Evolutionary conservation across 306 rosid species (phyloP), one percentile per base, ranked within the genome.

Genomic region (Malus sylvestris): DNA sequence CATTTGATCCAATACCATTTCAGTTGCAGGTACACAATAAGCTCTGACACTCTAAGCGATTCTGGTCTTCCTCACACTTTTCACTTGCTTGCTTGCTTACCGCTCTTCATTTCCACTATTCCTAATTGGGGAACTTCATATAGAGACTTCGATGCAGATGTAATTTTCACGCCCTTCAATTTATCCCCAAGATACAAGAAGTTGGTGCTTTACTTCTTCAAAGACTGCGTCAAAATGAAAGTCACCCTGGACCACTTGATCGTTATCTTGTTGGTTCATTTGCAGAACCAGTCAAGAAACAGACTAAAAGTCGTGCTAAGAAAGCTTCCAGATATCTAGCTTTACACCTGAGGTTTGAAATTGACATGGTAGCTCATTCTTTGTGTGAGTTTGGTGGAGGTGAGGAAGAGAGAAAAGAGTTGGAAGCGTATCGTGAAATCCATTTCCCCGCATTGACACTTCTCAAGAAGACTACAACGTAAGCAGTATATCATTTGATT

Each of bases 141-240:
- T 89, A 95, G 97, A 92, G 97, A 86, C 96, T 95, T 88, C 97
- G 99, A 74, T 95, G 99, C 99, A 92, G 97, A 87, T 95, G 99
- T 85, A 95, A 95, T 85, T 95, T 95, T 83, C 91, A 92, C 52
- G 97, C 97, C 71, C 86, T 95, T 84, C 94, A 85, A 84, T 95
- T 95, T 91, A 92, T 87, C 81, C 96, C 97, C 79, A 90, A 83
- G 88, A 90, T 95, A 79, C 99, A 92, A 95, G 87, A 90, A 88
- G 79, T 92, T 13, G 97, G 97, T 76, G 93, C 93, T 70, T 82
- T 90, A 83, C 91, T 95, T 84, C 92, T 95, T 76, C 91, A 86
- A 87, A 92, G 97, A 82, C 79, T 95, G 80, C 99, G 93, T 8
- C 88, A 84, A 45, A 84, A 76, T 74, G 79, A 78, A 59, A 88